Evolutionary conservation across 495 filamentous ascomycete species (phyloP), one percentile per base, ranked within the genome.

Genomic region (Rusavskia elegans): DNA sequence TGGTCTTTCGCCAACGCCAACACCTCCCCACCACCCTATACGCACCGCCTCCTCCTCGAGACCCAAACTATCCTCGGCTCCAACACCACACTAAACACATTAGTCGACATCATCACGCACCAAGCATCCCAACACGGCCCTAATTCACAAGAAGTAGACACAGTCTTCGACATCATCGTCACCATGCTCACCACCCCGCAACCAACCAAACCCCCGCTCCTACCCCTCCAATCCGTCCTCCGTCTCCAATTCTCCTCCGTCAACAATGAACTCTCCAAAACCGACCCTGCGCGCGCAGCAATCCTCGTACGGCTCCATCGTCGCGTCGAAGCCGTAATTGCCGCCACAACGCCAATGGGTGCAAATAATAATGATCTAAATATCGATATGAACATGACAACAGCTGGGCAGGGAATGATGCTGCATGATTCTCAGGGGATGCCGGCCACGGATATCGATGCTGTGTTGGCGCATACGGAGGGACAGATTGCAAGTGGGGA

Each of bases 301-400:
- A 71, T 79, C 2, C 68, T 88, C n/a, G 81, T 93, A 2, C 79
- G 88, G 3, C 71, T 95, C 20, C 74, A 79, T 62, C 73, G 85
- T 2, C 77, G 83, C 19, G 86, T 94, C 6, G 84, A 89, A 58
- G 71, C 80, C 4, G 77, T 74, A 13, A 55, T 64, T 19, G 61
- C 65, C 8, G 69, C 67, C 51, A 60, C 70, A 14, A 67, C 68
- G 49, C 63, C 69, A 37, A 68, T 53, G 52, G 70, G 66, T 46
- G 71, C 68, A 35, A 71, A 72, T 5, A 62, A 67, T 5, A 63
- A 67, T 20, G 72, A 68, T 35, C 32, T 35, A 1, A 7, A 11
- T 8, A 3, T 35, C 9, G 32, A 35, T 8, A 35, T 61, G 59
- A 69, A 29, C 59, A 54, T 2, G 14, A 8, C 20, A 19, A 3